Conservation (phyloP, 176 grass and related monocot species). For the Saccharum officinarum region DNA sequence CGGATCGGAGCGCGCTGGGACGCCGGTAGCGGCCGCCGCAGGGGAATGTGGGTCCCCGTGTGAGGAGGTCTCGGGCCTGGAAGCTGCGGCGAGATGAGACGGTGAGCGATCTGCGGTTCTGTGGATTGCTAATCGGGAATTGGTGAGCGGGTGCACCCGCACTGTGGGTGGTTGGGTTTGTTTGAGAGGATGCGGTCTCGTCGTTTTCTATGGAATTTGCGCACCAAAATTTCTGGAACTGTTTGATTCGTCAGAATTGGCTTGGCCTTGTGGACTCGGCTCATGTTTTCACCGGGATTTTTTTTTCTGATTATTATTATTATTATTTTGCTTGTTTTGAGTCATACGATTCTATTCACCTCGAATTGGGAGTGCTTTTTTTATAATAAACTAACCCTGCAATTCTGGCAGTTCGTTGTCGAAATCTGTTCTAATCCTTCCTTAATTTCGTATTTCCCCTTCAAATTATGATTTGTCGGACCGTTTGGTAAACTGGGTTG, state of each 20-base stretch:
- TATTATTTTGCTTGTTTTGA: neutral
- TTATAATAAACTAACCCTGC: neutral
- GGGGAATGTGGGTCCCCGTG: constrained; percentile 51
- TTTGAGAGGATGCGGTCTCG: neutral
- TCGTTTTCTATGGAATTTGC: neutral
- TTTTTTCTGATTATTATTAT: neutral
- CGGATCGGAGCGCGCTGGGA: constrained; percentile 33
- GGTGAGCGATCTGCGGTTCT: constrained; percentile 46
- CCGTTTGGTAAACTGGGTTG: constrained; percentile 20
- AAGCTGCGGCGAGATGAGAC: constrained; percentile 24
- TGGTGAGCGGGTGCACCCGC: constrained; percentile 14
- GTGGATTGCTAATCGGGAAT: constrained; percentile 16
- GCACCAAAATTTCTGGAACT: neutral
- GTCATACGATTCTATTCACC: neutral
- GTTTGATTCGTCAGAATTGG: constrained; percentile 19
- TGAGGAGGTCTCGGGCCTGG: constrained; percentile 12
- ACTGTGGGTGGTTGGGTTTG: constrained; percentile 24
- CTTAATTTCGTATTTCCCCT: neutral
- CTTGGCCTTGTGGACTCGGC: neutral
- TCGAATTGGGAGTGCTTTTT: neutral
- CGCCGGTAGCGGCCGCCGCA: neutral
- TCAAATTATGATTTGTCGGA: constrained; percentile 6
- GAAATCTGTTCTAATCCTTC: neutral
- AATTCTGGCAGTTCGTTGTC: neutral
- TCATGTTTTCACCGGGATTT: neutral